Evolutionary conservation across 768 basidiomycete genomes (phyloP).

Genomic region (Termitomyces sp.): DNA sequence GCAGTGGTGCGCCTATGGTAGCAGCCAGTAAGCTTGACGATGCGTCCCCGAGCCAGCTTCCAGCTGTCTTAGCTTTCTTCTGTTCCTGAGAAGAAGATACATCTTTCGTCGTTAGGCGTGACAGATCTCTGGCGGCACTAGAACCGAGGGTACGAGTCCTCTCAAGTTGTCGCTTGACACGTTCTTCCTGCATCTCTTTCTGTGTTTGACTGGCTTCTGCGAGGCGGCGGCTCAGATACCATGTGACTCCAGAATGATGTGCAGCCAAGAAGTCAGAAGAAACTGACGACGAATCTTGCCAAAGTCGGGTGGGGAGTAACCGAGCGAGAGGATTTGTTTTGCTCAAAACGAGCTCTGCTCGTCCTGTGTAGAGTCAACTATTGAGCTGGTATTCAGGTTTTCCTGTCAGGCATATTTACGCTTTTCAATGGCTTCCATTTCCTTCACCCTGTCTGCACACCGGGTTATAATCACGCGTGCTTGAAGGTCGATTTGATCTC

Average conservation of each 20-base stretch:
- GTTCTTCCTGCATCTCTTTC: constrained; percentile 91
- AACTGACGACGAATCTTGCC: constrained; percentile 46
- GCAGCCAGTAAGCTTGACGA: constrained; percentile 54
- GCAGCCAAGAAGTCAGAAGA: constrained; percentile 77
- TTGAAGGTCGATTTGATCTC: constrained; percentile 94
- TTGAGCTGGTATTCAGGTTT: constrained; percentile 6
- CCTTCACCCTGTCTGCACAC: constrained; percentile 82
- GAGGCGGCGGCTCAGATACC: constrained; percentile 82
- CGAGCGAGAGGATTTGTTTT: constrained; percentile 62
- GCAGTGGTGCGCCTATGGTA: constrained; percentile 47
- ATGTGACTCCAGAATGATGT: constrained; percentile 88
- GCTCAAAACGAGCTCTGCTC: constrained; percentile 59
- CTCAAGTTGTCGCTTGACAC: constrained; percentile 84
- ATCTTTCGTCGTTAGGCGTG: constrained; percentile 34
- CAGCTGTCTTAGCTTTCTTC: constrained; percentile 19
- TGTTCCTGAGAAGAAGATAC: constrained; percentile 15
- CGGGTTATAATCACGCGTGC: constrained; percentile 79
- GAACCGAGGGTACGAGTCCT: constrained; percentile 80
- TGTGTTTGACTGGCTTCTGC: constrained; percentile 74
- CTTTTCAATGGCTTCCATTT: constrained; percentile 86
- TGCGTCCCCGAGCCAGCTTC: constrained; percentile 60
- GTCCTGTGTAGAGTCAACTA: constrained; percentile 37
- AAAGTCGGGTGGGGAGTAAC: constrained; percentile 66
- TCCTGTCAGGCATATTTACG: constrained; percentile 39
- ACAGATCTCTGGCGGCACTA: constrained; percentile 60